Evolutionary conservation across 2,329 filamentous ascomycete genomes (phyloP), one percentile per base, ranked within the genome.

Genomic region (Didymella glomerata): DNA sequence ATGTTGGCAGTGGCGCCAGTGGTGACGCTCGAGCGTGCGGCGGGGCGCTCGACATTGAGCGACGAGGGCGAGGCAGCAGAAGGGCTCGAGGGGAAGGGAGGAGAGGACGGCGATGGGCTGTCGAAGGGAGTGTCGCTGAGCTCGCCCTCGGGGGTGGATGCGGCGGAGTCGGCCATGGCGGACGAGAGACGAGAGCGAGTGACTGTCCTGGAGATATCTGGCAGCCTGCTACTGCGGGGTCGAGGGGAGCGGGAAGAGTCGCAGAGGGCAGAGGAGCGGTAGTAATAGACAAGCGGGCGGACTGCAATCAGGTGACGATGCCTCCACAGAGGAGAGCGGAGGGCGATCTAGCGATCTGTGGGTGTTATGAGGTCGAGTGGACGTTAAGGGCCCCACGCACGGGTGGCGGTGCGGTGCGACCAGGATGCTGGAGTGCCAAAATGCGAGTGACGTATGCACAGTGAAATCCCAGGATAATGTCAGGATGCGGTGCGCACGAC

Each of bases 11-110:
- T 71, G 13, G 68, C 68, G 55, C 66, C 69, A 20, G 87, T 80
- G 48, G 88, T 85, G 53, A 88, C 87, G 20, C 85, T 77, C 46
- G 86, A 85, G 67, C 87, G 85, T 41, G 88, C 76, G 5, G 86
- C 83, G 57, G 75, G 87, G 78, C 74, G 84, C 6, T 75, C 72
- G 48, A 70, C 61, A 28, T 72, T 66, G 47, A 65, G 52, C 24
- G 49, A 58, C n/a, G 68, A 63, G 27, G 72, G 62, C 41, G 62
- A 44, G 57, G 64, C 61, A 40, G 68, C 55, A 46, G 57, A 55
- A 22, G 64, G 61, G 47, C 69, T 72, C 54, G 68, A 65, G 51
- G 68, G 57, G 44, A 64, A 57, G 20, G 65, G 62, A 55, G 73
- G 69, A 50, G 73, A 71, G 18, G 72, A 70, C 40, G 73, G 74